Evolutionary conservation across 148 eudicot genomes (phyloP), one percentile per base, ranked within the genome.

Genomic region (Suaeda aralocaspica): DNA sequence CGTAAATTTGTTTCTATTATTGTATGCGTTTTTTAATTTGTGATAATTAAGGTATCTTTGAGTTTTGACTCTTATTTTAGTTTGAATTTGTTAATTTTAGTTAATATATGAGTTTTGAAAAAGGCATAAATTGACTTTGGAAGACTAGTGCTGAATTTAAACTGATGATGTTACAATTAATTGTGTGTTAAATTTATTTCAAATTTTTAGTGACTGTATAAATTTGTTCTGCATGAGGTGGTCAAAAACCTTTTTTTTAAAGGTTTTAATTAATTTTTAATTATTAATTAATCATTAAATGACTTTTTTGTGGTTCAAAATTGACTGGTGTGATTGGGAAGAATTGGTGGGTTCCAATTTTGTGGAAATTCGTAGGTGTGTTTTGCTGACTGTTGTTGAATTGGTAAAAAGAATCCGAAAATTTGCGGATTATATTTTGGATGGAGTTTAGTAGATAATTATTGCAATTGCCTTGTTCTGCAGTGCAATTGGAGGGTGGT

Each of bases 101-200:
- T n/a, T n/a, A n/a, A n/a, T n/a, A n/a, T 41, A 24, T n/a, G 64
- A 45, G 46, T 24, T 1, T 36, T 28, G 30, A 50, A 57, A 71
- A 36, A 48, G 57, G 75, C 36, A 46, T 33, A 74, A 61, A 63
- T 77, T 77, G 80, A 77, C 80, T 71, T 71, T 59, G n/a, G 53
- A 59, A 39, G 25, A 25, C 41, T 36, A 41, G 44, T 44, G 24
- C 56, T 44, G 65, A 70, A 49, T 53, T 57, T 33, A 39, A n/a
- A n/a, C n/a, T n/a, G n/a, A n/a, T n/a, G 31, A 21, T 64, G 45
- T 24, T 53, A 53, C 2, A 1, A 24, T 24, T 56, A 22, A 9
- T 1, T 46, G 14, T 24, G 12, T 25, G 16, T 8, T 13, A 18
- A 18, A 36, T 9, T 36, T 9, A 9, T 62, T 62, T 62, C 66